Base-by-base conservation (phyloP, 257 asterid species). In the Plantago ovata region DNA sequence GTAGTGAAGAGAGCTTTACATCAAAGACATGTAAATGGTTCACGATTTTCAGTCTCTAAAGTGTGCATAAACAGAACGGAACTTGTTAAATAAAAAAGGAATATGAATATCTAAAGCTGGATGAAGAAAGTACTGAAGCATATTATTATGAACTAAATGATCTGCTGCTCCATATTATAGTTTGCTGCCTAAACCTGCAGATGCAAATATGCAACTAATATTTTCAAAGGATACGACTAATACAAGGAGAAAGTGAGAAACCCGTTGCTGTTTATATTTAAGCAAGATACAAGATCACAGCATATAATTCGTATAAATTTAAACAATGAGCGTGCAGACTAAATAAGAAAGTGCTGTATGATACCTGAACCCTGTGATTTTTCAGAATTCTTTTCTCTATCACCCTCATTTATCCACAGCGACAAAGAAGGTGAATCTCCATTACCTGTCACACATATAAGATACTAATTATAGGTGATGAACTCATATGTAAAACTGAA, bases 381-480 rank as follows among this genome's bases (percentile, higher is more conserved):
- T 50, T 62, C 9, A 16, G 13, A 36, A 65, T 28, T 58, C 13
- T 56, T 44, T 18, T 51, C 54, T 28, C 1, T 45, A 46, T 3
- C 11, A 38, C 70, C 58, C 41, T 53, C 59, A 52, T 45, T 62
- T 69, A 19, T 38, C 55, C 14, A 52, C 41, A 3, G 4, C 13
- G 4, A 14, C 20, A 16, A 13, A 4, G 10, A 38, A 28, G 16
- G 21, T 38, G 53, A 45, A 1, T 53, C 70, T 67, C 61, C 21
- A 55, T 24, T 24, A 61, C 73, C 43, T 7, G 40, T 53, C 69
- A 72, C 36, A 13, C 36, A 13, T 47, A 19, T 39, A 33, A 50
- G 18, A 55, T 20, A 48, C n/a, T n/a, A n/a, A n/a, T 10, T 23
- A 23, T 48, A 23, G 23, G 5, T 7, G 19, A 48, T 7, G 19